These are phyloP conservation scores for Closterium sp. DNA, from an alignment of 139 green algal species.

Conservation along the genomic window DNA sequence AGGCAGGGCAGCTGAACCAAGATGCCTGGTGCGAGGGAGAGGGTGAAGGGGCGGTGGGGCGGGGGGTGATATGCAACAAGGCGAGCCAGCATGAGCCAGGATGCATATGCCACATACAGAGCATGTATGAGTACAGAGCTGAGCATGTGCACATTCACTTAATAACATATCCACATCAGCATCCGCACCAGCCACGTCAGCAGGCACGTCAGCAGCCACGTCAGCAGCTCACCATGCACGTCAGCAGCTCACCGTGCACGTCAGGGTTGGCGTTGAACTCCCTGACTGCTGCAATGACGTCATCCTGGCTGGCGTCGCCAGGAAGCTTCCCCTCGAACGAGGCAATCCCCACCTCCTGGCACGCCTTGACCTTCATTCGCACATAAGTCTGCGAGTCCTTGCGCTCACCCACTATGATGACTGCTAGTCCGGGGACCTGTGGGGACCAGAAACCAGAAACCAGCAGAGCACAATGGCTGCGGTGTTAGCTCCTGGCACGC, in stretches of 20 bases:
- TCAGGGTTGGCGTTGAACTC: constrained; percentile 72
- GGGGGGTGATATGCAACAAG: neutral
- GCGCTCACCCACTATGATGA: constrained; percentile 90
- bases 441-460: too few relatives aligned
- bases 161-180: too few relatives aligned
- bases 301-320: constrained; percentile 46
- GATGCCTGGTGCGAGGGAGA: constrained; percentile 65
- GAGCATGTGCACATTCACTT: neutral
- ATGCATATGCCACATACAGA: too few relatives aligned
- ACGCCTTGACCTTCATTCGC: constrained; percentile 88
- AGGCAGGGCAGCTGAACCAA: constrained; percentile 95
- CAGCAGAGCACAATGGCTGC: too few relatives aligned
- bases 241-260: constrained; percentile 68
- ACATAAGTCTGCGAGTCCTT: constrained; percentile 98
- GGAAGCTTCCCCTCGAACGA: constrained; percentile 72
- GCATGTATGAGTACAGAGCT: too few relatives aligned
- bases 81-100: too few relatives aligned
- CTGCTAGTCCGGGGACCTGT: constrained; percentile 83
- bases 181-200: too few relatives aligned
- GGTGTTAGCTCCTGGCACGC: too few relatives aligned
- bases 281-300: constrained; percentile 59
- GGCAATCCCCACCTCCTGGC: constrained; percentile 84
- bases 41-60: neutral
- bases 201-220: neutral
- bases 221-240: neutral